Evolutionary conservation across 2,329 filamentous ascomycete genomes (phyloP), one percentile per base, ranked within the genome.

Genomic region (Aspergillus sp.): DNA sequence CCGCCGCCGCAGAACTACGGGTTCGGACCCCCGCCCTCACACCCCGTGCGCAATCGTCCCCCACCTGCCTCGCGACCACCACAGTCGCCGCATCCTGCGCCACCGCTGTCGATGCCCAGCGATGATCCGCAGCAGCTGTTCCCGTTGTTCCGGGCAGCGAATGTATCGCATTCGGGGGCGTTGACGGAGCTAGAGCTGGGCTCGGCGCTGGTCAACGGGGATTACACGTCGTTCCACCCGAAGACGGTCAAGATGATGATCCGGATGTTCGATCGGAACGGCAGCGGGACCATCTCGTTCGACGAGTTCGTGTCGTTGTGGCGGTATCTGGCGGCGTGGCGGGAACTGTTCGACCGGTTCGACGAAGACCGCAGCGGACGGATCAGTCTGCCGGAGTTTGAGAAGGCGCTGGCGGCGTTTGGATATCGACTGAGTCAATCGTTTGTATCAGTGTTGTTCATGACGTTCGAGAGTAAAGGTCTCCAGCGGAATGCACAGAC

Each of bases 181-280:
- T 78, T 98, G 41, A 89, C 86, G 2, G 90, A 95, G 69, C 77
- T 77, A 44, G 91, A 97, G 68, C 82, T 98, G 8, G 85, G 87
- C 7, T 84, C 86, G 1, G 93, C 93, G 19, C 81, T 98, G 4
- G 90, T 97, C 49, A 98, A 98, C 64, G 91, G 90, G 46, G 93
- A 98, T 75, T 96, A 88, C 81, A 88, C 88, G 1, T 81, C 88
- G 4, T 98, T 98, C 66, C 90, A 98, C 68, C 78, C 83, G 4
- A 86, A 95, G 59, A 98, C 93, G 1, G 90, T 97, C 54, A 85
- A 85, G 62, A 95, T 97, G 88, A 96, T 98, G 90, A 96, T 98
- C 57, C 86, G 90, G 63, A 97, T 98, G 93, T 98, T 98, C 71
- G 91, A 97, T 71, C 87, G 85, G 48, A 87, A 96, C 70, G 85